Evolutionary conservation across 2,329 filamentous ascomycete genomes (phyloP).

Genomic region (Aspergillus fructus): DNA sequence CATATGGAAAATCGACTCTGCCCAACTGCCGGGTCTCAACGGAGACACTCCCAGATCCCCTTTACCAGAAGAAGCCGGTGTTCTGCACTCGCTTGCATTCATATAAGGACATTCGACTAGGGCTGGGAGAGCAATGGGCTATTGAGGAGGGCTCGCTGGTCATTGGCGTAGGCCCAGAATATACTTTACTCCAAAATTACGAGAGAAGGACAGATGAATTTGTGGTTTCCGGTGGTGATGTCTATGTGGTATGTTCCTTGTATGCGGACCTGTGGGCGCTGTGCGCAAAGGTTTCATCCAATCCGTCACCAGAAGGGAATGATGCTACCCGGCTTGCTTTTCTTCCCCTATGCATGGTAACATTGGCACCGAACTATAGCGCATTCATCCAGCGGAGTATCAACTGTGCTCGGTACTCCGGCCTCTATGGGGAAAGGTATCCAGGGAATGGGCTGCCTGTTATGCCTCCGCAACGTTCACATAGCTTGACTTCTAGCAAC

Average conservation of each 20-base stretch:
- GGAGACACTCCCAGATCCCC: background rate
- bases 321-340: constrained; percentile 24
- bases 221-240: constrained; percentile 26
- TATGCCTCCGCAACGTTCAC: constrained; percentile 26
- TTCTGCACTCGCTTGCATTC: constrained; percentile 23
- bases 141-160: constrained; percentile 33
- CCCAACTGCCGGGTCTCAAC: background rate
- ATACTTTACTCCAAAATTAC: constrained; percentile 19
- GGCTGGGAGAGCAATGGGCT: constrained; percentile 23
- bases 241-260: constrained; percentile 31
- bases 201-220: constrained; percentile 26
- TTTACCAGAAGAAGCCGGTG: constrained; percentile 19
- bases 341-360: constrained; percentile 34
- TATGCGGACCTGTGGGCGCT: constrained; percentile 37
- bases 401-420: background rate
- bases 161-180: constrained; percentile 26
- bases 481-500: constrained; percentile 27
- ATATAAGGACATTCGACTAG: constrained; percentile 27
- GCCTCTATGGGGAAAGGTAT: constrained; percentile 6
- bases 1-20: background rate
- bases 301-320: background rate
- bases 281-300: constrained; percentile 27
- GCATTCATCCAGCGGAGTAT: constrained; percentile 24
- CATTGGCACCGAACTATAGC: constrained; percentile 31
- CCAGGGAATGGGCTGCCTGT: constrained; percentile 29